These are phyloP conservation scores for Tillandsia fasciculata DNA, from an alignment of 176 grass and related monocot species.

Conservation along the genomic window DNA sequence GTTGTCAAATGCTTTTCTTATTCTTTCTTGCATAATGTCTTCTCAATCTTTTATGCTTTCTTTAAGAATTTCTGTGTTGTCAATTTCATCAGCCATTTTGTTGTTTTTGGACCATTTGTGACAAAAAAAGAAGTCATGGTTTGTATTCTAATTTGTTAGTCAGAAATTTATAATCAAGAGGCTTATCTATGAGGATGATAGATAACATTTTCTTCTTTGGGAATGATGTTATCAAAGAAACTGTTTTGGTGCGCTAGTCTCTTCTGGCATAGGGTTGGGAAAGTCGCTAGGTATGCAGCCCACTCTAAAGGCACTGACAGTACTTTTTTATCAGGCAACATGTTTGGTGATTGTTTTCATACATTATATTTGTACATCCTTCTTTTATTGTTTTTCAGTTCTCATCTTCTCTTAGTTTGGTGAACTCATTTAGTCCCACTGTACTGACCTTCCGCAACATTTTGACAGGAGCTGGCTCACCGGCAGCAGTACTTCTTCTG, in stretches of 20 bases:
- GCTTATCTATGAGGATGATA: too few relatives aligned
- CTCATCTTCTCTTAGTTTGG: background rate
- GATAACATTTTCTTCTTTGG: too few relatives aligned
- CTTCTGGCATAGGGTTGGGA: too few relatives aligned
- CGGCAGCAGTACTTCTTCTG: conserved; percentile 92
- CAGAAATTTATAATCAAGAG: too few relatives aligned
- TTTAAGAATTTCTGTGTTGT: background rate
- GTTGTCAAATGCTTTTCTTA: background rate
- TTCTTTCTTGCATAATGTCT: background rate
- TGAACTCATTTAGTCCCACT: background rate
- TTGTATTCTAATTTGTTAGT: too few relatives aligned
- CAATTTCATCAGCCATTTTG: background rate
- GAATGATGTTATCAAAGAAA: too few relatives aligned
- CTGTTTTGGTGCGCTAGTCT: too few relatives aligned
- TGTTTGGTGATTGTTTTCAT: background rate
- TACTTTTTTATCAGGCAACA: background rate
- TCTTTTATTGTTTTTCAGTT: conserved; percentile 10
- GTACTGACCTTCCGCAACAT: conserved; percentile 16
- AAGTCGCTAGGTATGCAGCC: too few relatives aligned
- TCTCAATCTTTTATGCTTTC: background rate
- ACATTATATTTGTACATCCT: background rate
- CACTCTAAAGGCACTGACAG: too few relatives aligned
- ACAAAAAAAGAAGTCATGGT: background rate
- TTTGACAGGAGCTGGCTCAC: conserved; percentile 90
- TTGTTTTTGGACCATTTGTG: background rate